These are phyloP conservation scores for Tremella mesenterica DNA, from an alignment of 768 basidiomycete genomes.

Conservation along the genomic window DNA sequence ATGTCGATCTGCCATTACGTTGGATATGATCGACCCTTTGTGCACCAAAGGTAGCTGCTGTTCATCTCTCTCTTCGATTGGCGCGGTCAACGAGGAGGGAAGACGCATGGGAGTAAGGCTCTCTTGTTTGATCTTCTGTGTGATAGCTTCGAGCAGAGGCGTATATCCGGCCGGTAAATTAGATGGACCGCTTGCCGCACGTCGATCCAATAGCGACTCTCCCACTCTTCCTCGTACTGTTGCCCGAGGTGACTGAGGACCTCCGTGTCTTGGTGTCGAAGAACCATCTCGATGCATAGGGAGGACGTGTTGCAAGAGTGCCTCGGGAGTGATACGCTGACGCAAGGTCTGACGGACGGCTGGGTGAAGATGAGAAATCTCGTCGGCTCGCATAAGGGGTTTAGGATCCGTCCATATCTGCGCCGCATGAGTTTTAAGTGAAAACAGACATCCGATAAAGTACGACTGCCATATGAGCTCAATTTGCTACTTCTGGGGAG, in stretches of 20 bases:
- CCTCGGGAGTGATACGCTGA: constrained; percentile 44
- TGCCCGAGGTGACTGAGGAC: not conserved
- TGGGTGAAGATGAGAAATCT: constrained; percentile 36
- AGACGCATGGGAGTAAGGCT: constrained; percentile 46
- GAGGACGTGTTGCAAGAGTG: constrained; percentile 38
- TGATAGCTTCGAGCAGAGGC: constrained; percentile 36
- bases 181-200: constrained; percentile 3
- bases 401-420: constrained; percentile 99
- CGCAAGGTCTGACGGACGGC: constrained; percentile 39
- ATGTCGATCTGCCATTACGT: not conserved
- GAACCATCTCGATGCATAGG: constrained; percentile 24
- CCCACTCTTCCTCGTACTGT: not conserved
- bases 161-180: constrained; percentile 46
- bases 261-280: not conserved
- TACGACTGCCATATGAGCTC: constrained; percentile 62
- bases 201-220: not conserved
- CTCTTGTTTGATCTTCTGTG: constrained; percentile 17
- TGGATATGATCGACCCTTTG: constrained; percentile 41
- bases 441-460: constrained; percentile 95
- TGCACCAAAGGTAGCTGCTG: constrained; percentile 68
- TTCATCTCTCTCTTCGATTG: not conserved
- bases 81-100: constrained; percentile 59
- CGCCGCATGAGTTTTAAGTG: constrained; percentile 89
- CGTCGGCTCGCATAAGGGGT: constrained; percentile 43
- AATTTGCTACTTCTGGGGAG: not conserved